Evolutionary conservation across 306 rosid species (phyloP), one percentile per base, ranked within the genome.

Genomic region (Lithocarpus polystachyus): DNA sequence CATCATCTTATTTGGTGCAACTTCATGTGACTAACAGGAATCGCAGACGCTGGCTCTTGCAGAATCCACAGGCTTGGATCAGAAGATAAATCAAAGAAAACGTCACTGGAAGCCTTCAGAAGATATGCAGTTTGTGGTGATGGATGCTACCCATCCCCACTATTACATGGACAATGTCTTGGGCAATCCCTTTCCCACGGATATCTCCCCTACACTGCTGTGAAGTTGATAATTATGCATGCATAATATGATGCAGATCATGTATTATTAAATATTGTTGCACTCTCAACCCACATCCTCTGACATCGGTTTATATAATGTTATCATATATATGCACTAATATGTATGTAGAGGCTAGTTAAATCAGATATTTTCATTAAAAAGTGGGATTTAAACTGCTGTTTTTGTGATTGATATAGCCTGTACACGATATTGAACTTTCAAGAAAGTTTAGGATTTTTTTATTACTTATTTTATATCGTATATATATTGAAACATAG

Each of bases 101-200:
- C 72, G 99, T 33, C 99, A 96, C 84, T 96, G 99, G 99, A 96
- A 93, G 80, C 99, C 99, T 31, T 90, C 97, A 0, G 99, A 93
- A 84, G 99, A 96, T 37, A 93, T 96, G 99, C 98, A 93, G 79
- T 90, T 93, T 72, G 92, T 95, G 84, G 96, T 93, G 79, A 82
- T 96, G 94, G 99, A 93, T 83, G 97, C 98, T 51, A 55, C 77
- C 7, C 92, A 91, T 73, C 94, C 96, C 43, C 99, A 89, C 75
- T 93, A 90, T 79, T 91, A 85, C 92, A 90, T 96, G 96, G 97
- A 93, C 55, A 80, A 43, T 71, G 91, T 90, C 74, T 56, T 92
- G 62, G 84, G 73, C 35, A 86, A 86, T 74, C 92, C 94, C 12
- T 95, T 83, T 83, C 88, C 96, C 20, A 85, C 90, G 92, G 96